Conservation (phyloP, 768 basidiomycete genomes). For the Leccinum aurantiacum region DNA sequence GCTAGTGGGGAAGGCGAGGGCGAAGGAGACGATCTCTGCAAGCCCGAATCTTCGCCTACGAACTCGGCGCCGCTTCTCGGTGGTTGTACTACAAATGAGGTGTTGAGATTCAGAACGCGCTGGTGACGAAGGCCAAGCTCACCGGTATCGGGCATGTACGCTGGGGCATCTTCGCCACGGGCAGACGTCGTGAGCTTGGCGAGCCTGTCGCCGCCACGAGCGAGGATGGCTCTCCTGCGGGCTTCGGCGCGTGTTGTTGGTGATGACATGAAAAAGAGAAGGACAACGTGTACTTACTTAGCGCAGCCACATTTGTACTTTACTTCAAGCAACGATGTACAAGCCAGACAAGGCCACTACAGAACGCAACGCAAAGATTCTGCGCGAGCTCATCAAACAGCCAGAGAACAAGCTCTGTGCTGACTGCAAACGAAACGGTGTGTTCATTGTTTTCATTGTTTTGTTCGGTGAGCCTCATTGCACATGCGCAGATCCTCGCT, state of each 20-base stretch:
- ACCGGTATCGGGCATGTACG: conserved; percentile 50
- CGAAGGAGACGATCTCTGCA: conserved; percentile 28
- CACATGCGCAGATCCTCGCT: conserved; percentile 74
- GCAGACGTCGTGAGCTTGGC: conserved; percentile 77
- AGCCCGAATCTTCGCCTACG: conserved; percentile 37
- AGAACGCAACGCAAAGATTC: conserved; percentile 71
- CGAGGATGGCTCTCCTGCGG: conserved; percentile 72
- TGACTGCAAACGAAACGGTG: conserved; percentile 96
- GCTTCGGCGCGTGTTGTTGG: conserved; percentile 76
- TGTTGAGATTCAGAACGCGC: not conserved
- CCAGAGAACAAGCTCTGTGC: conserved; percentile 94
- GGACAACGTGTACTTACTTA: conserved; percentile 9
- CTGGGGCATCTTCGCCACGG: conserved; percentile 64
- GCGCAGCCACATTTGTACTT: not conserved
- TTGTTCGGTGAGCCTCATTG: not conserved
- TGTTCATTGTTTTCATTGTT: conserved; percentile 22
- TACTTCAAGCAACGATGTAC: conserved; percentile 33
- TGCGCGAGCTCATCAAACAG: conserved; percentile 84
- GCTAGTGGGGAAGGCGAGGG: conserved; percentile 16
- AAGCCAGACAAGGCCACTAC: conserved; percentile 84
- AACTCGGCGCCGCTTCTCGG: conserved; percentile 28
- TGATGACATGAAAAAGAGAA: conserved; percentile 34
- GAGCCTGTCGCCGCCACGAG: conserved; percentile 69
- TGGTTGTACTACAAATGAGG: conserved; percentile 11
- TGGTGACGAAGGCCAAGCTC: not conserved